Base-by-base conservation (phyloP, 345 rosid species). In the Aurinia saxatilis region DNA sequence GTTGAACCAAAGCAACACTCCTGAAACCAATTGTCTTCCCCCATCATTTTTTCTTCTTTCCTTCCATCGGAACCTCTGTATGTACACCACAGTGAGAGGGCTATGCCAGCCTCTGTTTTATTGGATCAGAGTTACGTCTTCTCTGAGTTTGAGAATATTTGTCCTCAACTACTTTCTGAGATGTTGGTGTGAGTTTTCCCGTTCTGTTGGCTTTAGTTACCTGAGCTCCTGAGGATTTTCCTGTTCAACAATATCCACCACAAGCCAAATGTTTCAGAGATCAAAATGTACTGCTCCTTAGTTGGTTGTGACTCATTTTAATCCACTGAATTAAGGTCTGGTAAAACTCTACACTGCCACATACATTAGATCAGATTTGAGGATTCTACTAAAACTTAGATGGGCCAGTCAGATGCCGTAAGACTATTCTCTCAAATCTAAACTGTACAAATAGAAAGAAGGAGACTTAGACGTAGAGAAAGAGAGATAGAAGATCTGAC, bases 401-500 rank as follows among this genome's bases (percentile, higher is more conserved):
- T n/a, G n/a, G n/a, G 35, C 17, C 6, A 65, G 14, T 17, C 34
- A 6, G 14, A 41, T 19, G 31, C 5, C 31, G 6, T 27, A 34
- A 44, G 12, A 35, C 63, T 12, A 25, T 35, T 45, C 31, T 2
- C 47, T 9, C 38, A 8, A 27, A 27, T 27, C 7, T 27, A 8
- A n/a, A 23, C 16, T 18, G 2, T 16, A 16, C 11, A 46, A 37
- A 7, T n/a, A 4, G 19, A 1, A 29, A 13, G 21, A 47, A 8
- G 8, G 16, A 63, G 48, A 41, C 6, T 5, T 33, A 42, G 11
- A 19, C 29, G 0, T 15, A 15, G 44, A 36, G 27, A 61, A 18
- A 30, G 34, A 57, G 64, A 62, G 36, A 64, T 29, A 64, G 73
- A 25, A 50, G n/a, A 66, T 52, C 79, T 71, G 57, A 90, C 96